A percentile compares a stretch with the other conserved stretches of the same genome.
Conservation (phyloP, 257 asterid species). For the Gentiana dahurica region DNA sequence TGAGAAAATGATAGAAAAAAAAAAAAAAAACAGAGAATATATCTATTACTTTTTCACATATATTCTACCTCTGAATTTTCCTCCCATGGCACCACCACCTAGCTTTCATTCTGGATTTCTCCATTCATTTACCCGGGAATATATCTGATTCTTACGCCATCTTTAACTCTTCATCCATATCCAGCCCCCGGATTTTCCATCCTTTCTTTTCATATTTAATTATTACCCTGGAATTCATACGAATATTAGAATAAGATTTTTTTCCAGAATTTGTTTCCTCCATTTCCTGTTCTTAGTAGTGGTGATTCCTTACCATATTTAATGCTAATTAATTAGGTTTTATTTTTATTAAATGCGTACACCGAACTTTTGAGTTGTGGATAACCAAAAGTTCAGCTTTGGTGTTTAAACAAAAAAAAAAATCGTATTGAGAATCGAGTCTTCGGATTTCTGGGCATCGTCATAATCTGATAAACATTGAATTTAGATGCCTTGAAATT, state of each 20-base stretch:
- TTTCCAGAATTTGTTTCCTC: not conserved
- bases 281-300: constrained; percentile 2
- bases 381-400: constrained; percentile 10
- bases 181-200: constrained; percentile 6
- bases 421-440: constrained; percentile 9
- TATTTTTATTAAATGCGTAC: constrained; percentile 8
- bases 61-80: constrained; percentile 34
- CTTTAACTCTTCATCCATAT: not conserved
- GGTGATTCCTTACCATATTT: constrained; percentile 21
- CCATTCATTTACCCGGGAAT: constrained; percentile 21
- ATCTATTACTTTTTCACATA: constrained; percentile 30
- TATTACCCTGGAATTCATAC: constrained; percentile 3
- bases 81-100: constrained; percentile 21
- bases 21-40: constrained; percentile 17
- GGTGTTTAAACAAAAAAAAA: not conserved
- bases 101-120: constrained; percentile 19
- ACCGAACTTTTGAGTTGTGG: constrained; percentile 14
- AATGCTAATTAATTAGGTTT: constrained; percentile 10
- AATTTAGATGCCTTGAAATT: constrained; percentile 28
- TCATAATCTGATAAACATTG: constrained; percentile 19
- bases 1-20: not conserved
- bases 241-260: constrained; percentile 1
- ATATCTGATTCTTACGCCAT: constrained; percentile 4
- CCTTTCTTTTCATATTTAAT: not conserved
- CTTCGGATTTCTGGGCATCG: constrained; percentile 16